phyloP scores from a whole-genome alignment of 371 early-diverging fungal species.

The Mortierella sp. region DNA sequence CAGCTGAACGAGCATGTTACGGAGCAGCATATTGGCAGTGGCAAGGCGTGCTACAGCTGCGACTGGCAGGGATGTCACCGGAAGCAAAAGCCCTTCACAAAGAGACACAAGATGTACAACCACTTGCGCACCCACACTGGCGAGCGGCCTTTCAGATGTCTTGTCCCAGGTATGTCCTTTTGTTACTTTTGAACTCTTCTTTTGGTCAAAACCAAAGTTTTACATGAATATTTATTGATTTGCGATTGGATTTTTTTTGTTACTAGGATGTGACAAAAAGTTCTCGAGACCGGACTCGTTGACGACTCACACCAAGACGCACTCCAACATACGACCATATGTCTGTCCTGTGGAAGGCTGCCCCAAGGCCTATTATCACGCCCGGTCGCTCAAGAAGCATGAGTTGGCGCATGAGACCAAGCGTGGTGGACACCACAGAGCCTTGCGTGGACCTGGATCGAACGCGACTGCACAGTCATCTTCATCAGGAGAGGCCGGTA shows the following conservation, averaged over 20 bases:
- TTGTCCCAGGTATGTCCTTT: constrained; percentile 39
- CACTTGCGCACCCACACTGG: constrained; percentile 92
- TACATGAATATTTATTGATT: not conserved
- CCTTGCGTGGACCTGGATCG: constrained; percentile 26
- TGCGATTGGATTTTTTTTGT: constrained; percentile 36
- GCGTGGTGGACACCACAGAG: constrained; percentile 10
- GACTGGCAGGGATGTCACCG: constrained; percentile 88
- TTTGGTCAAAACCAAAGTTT: not conserved
- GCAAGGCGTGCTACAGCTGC: constrained; percentile 82
- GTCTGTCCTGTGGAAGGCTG: constrained; percentile 70
- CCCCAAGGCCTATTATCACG: constrained; percentile 81
- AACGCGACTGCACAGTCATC: constrained; percentile 6
- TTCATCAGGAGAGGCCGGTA: not conserved
- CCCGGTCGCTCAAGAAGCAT: constrained; percentile 82
- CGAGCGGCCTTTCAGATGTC: constrained; percentile 76
- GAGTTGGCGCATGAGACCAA: constrained; percentile 64
- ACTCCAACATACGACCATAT: constrained; percentile 78
- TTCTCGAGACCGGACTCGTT: constrained; percentile 91
- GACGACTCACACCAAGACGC: constrained; percentile 89
- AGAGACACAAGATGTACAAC: constrained; percentile 91
- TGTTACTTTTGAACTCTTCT: not conserved
- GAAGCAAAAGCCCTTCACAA: constrained; percentile 82
- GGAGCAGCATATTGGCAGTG: constrained; percentile 73
- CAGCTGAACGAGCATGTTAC: constrained; percentile 70
- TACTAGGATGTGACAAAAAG: constrained; percentile 78